These are phyloP conservation scores for Aspergillus tamarii DNA, from an alignment of 2,329 filamentous ascomycete species.

Conservation along the genomic window DNA sequence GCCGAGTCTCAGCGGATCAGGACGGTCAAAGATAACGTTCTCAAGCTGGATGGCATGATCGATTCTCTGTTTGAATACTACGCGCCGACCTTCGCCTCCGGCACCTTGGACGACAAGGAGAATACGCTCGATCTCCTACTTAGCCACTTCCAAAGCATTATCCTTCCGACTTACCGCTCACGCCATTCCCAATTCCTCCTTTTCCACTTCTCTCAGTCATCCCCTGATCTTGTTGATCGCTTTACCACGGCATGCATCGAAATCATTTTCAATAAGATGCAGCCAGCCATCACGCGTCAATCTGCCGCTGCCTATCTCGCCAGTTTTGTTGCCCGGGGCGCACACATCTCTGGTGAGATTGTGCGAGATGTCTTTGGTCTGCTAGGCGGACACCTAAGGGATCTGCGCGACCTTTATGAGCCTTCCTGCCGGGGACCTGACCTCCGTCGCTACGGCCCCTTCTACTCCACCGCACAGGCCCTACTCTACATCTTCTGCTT, in stretches of 20 bases:
- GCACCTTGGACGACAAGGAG: slow-evolving; percentile 69
- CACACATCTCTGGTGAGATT: slow-evolving; percentile 73
- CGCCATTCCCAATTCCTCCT: slow-evolving; percentile 94
- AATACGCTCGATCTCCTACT: slow-evolving; percentile 78
- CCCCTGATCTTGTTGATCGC: slow-evolving; percentile 74
- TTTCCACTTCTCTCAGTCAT: slow-evolving; percentile 90
- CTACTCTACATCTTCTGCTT: slow-evolving; percentile 97
- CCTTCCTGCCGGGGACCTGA: slow-evolving; percentile 79
- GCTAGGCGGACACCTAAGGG: slow-evolving; percentile 75
- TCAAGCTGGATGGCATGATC: slow-evolving; percentile 89
- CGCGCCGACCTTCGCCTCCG: slow-evolving; percentile 69
- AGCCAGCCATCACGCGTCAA: slow-evolving; percentile 74
- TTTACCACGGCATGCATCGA: slow-evolving; percentile 80
- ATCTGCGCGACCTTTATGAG: slow-evolving; percentile 73
- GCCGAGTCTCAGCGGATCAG: slow-evolving; percentile 55
- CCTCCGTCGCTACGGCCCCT: slow-evolving; percentile 77
- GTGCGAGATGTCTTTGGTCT: slow-evolving; percentile 83
- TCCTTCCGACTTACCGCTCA: slow-evolving; percentile 87
- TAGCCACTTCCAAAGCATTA: slow-evolving; percentile 81
- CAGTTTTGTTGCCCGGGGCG: slow-evolving; percentile 89
- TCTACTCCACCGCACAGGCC: slow-evolving; percentile 87
- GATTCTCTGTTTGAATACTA: slow-evolving; percentile 87
- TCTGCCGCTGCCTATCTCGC: slow-evolving; percentile 89
- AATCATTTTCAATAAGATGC: slow-evolving; percentile 69
- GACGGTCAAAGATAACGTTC: slow-evolving; percentile 78